Conservation (phyloP, 192 early-diverging fungal species). For the Dispira simplex region DNA sequence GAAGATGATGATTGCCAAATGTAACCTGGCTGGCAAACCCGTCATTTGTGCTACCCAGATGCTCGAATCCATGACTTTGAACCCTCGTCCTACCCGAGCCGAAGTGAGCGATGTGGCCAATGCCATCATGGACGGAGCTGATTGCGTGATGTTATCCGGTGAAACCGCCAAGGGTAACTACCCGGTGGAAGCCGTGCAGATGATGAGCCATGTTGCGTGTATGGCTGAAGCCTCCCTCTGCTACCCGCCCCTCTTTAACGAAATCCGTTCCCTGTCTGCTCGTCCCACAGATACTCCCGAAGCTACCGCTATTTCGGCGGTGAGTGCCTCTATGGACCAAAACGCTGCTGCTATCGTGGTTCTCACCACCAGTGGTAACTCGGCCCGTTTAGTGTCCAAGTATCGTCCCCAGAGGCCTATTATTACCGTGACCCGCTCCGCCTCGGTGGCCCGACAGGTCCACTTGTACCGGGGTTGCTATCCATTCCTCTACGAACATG, state of each 20-base stretch:
- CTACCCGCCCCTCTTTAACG: conserved; percentile 87
- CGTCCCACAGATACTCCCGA: conserved; percentile 76
- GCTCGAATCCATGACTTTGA: conserved; percentile 90
- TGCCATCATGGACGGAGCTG: conserved; percentile 92
- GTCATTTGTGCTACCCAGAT: conserved; percentile 98
- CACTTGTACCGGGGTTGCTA: conserved; percentile 72
- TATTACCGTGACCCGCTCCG: conserved; percentile 76
- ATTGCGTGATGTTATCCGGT: conserved; percentile 98
- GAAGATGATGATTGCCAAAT: conserved; percentile 99
- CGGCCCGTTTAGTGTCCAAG: conserved; percentile 82
- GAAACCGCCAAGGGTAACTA: conserved; percentile 95
- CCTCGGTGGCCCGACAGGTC: conserved; percentile 51
- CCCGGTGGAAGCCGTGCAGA: conserved; percentile 78
- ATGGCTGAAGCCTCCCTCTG: conserved; percentile 88
- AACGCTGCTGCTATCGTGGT: conserved; percentile 81
- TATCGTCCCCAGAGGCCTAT: conserved; percentile 88
- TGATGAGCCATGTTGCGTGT: conserved; percentile 88
- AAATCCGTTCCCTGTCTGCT: conserved; percentile 57
- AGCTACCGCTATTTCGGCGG: conserved; percentile 83
- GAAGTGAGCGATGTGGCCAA: conserved; percentile 98
- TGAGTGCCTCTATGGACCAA: conserved; percentile 64
- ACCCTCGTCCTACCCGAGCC: conserved; percentile 97
- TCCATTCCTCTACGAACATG: conserved; percentile 51
- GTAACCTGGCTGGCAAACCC: conserved; percentile 91
- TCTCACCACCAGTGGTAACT: conserved; percentile 76